Evolutionary conservation across 2,329 filamentous ascomycete species (phyloP).

Genomic region (Monosporascus sp.): DNA sequence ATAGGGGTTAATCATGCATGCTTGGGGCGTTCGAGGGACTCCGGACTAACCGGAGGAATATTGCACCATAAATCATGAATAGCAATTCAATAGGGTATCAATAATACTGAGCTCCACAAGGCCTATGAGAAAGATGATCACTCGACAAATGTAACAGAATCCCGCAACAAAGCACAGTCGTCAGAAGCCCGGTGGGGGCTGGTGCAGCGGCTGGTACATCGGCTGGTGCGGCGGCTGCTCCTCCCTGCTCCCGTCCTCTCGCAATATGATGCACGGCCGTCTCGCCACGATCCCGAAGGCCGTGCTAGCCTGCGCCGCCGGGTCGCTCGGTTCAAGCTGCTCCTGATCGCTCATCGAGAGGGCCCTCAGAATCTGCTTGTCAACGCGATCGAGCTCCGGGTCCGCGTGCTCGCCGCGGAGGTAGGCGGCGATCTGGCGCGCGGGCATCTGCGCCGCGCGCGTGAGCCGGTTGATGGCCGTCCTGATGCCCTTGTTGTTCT

Average conservation of each 20-base stretch:
- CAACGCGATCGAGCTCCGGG: conserved; percentile 21
- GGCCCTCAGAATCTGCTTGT: conserved; percentile 23
- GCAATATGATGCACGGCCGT: conserved; percentile 20
- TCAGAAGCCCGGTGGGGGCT: too few species aligned
- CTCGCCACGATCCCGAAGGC: conserved; percentile 21
- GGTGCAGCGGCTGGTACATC: neutral
- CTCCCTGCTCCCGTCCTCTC: conserved; percentile 5
- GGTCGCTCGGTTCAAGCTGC: conserved; percentile 8
- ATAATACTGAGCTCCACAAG: too few species aligned
- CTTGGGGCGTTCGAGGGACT: too few species aligned
- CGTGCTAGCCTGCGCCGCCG: conserved; percentile 6
- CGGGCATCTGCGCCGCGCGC: conserved; percentile 21
- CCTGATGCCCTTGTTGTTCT: conserved; percentile 24
- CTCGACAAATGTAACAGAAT: too few species aligned
- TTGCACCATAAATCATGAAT: too few species aligned
- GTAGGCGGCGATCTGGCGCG: conserved; percentile 20
- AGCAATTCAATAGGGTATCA: too few species aligned
- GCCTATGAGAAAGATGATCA: too few species aligned
- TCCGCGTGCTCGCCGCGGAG: conserved; percentile 19
- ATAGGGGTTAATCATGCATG: neutral
- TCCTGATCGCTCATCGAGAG: conserved; percentile 23
- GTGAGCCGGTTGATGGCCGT: conserved; percentile 18
- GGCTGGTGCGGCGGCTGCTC: neutral
- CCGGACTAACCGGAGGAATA: too few species aligned
- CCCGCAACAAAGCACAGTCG: too few species aligned